Base-by-base conservation (phyloP, 2,329 filamentous ascomycete genomes). In the Colletotrichum tofieldiae region DNA sequence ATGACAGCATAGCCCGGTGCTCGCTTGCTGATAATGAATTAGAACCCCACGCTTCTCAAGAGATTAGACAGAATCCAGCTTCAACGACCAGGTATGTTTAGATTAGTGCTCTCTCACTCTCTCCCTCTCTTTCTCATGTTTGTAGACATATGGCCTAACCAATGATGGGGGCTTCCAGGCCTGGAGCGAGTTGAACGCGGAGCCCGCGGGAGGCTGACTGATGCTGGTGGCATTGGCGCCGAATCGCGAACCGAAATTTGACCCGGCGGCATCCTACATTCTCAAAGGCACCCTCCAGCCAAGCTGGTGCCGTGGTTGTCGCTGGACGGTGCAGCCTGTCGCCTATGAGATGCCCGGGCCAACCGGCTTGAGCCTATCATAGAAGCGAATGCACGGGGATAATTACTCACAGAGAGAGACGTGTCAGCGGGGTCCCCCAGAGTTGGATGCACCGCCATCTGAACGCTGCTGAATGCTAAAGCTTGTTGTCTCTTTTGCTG, bases 381-480 rank as follows among this genome's bases (percentile, higher is more conserved):
- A 29, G 23, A 29, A 29, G 49, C 49, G 14, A 29, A 29, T n/a
- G 8, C 5, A 18, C 4, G 16, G 49, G 23, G 23, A 26, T 6
- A 23, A 7, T 20, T 5, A 26, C 29, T 35, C 5, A n/a, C 35
- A 4, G 12, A 26, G 35, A 5, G 11, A 41, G 12, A 23, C 12
- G 18, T n/a, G 8, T 45, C 26, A 35, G n/a, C 26, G 32, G n/a
- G 32, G 18, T 11, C 3, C 29, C 29, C 43, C 43, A 37, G 6
- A 49, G 32, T 29, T 16, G 43, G 32, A 29, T 20, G 45, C 45
- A 41, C 60, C 18, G 20, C 45, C n/a, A 51, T 39, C 23, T 41
- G 60, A 62, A 41, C 14, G 47, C 45, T n/a, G 32, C 43, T 14
- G 59, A 20, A 26, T 5, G 16, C 45, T 23, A 62, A 62, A 62